Percentiles rank a stretch among this genome's conserved stretches.
Evolutionary conservation across 176 grass and related monocot genomes (phyloP).

Genomic region (Luzula sylvatica): DNA sequence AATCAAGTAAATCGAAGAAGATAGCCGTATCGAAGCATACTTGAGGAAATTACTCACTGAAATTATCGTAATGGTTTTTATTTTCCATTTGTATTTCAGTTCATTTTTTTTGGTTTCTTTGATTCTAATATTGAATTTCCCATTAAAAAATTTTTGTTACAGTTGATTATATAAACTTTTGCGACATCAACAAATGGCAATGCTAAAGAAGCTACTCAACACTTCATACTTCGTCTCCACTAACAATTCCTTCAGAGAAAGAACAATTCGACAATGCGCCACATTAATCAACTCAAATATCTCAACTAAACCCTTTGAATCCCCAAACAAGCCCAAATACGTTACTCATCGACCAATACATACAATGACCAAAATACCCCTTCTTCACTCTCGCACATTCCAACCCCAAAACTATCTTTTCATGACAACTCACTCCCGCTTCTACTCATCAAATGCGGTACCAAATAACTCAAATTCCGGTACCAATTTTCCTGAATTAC

Average conservation of each 20-base stretch:
- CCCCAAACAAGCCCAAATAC: background rate
- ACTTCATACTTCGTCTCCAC: conserved; percentile 2
- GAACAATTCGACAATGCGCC: background rate
- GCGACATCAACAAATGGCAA: conserved; percentile 9
- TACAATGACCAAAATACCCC: background rate
- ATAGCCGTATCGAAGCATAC: too few species aligned
- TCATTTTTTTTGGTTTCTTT: background rate
- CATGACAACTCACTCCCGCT: background rate
- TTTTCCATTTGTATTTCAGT: background rate
- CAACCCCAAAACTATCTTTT: background rate
- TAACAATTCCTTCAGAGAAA: conserved; percentile 5
- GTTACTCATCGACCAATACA: background rate
- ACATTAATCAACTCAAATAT: conserved; percentile 2
- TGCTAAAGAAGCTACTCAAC: background rate
- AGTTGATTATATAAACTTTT: background rate
- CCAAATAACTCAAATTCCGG: conserved; percentile 14
- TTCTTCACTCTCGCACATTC: background rate
- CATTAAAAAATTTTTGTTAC: too few species aligned
- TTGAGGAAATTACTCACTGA: background rate
- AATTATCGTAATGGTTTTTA: background rate
- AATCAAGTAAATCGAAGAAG: too few species aligned
- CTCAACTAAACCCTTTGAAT: background rate
- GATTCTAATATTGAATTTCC: conserved; percentile 12
- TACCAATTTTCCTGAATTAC: conserved; percentile 41
- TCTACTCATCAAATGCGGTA: conserved; percentile 15